A percentile compares a stretch with the other conserved stretches of the same genome.
Evolutionary conservation across 108 stramenopile genomes (phyloP).

Genomic region (Seminavis robusta): DNA sequence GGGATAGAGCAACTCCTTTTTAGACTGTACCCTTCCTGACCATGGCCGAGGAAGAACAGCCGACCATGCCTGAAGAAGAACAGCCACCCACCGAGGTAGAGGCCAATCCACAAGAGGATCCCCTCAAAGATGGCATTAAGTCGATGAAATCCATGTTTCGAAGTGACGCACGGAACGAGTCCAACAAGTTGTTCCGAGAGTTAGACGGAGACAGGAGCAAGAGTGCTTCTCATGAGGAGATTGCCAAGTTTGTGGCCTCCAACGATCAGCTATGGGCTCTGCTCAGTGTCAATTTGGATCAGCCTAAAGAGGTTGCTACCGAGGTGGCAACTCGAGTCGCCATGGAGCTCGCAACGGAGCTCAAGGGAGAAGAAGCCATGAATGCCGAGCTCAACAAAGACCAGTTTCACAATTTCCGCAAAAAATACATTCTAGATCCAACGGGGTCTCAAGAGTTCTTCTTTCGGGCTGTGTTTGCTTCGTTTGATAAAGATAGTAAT

Average conservation of each 20-base stretch:
- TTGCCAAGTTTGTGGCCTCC: constrained; percentile 4
- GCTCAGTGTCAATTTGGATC: constrained; percentile 5
- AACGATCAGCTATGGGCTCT: constrained; percentile 4
- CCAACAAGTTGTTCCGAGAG: too few relatives aligned
- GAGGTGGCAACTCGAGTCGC: constrained; percentile 3
- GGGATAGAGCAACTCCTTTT: too few relatives aligned
- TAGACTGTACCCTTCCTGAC: too few relatives aligned
- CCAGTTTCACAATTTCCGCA: constrained; percentile 5
- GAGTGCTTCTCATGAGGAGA: constrained; percentile 14
- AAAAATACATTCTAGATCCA: constrained; percentile 6
- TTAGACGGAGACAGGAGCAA: too few relatives aligned
- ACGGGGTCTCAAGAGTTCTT: constrained; percentile 21
- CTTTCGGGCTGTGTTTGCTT: constrained; percentile 13
- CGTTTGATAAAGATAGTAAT: constrained; percentile 12
- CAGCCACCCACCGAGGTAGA: too few relatives aligned
- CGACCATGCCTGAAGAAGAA: too few relatives aligned
- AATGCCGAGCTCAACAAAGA: background rate
- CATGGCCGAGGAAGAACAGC: too few relatives aligned
- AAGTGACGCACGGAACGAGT: too few relatives aligned
- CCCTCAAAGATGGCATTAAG: too few relatives aligned
- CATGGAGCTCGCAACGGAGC: constrained; percentile 4
- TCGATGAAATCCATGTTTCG: too few relatives aligned
- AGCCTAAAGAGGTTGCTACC: constrained; percentile 4
- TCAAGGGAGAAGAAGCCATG: constrained; percentile 1
- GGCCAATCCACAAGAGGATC: too few relatives aligned